Conservation (phyloP, 768 basidiomycete species). For the Phylloporus rhodoxanthus region DNA sequence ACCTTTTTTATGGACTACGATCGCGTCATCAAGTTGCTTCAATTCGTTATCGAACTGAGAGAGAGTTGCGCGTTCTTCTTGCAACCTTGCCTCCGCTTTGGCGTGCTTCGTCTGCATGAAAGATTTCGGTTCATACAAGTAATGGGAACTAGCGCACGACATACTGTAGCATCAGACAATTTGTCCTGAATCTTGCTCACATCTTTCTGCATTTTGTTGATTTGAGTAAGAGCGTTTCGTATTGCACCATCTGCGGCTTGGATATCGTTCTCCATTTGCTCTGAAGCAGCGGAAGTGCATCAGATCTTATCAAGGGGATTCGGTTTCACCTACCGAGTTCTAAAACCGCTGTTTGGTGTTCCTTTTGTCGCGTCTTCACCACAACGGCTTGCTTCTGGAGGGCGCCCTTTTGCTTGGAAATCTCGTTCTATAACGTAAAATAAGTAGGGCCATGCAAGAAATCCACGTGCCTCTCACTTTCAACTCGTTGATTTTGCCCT, state of each 20-base stretch:
- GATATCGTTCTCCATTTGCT: slow-evolving; percentile 31
- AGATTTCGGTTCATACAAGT: background rate
- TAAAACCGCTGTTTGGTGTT: slow-evolving; percentile 77
- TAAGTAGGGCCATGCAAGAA: background rate
- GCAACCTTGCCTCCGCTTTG: slow-evolving; percentile 63
- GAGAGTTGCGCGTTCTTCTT: slow-evolving; percentile 83
- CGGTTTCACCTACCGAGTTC: slow-evolving; percentile 65
- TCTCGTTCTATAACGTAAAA: slow-evolving; percentile 44
- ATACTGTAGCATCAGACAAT: slow-evolving; percentile 29
- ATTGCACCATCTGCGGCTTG: slow-evolving; percentile 17
- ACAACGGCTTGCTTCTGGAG: slow-evolving; percentile 75
- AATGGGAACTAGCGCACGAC: background rate
- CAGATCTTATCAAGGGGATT: background rate
- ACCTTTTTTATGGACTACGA: slow-evolving; percentile 75
- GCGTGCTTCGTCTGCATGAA: slow-evolving; percentile 46
- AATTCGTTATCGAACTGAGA: slow-evolving; percentile 86
- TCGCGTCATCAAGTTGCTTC: slow-evolving; percentile 70
- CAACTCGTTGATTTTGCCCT: slow-evolving; percentile 90
- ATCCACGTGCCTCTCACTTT: slow-evolving; percentile 48
- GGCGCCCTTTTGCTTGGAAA: slow-evolving; percentile 73
- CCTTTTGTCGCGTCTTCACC: slow-evolving; percentile 86
- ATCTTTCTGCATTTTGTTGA: slow-evolving; percentile 56
- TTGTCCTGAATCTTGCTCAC: slow-evolving; percentile 53
- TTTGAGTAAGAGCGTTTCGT: slow-evolving; percentile 34
- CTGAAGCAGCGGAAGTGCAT: background rate